These are phyloP conservation scores for Teratosphaeria gauchensis DNA, from an alignment of 2,329 filamentous ascomycete species.

Conservation along the genomic window DNA sequence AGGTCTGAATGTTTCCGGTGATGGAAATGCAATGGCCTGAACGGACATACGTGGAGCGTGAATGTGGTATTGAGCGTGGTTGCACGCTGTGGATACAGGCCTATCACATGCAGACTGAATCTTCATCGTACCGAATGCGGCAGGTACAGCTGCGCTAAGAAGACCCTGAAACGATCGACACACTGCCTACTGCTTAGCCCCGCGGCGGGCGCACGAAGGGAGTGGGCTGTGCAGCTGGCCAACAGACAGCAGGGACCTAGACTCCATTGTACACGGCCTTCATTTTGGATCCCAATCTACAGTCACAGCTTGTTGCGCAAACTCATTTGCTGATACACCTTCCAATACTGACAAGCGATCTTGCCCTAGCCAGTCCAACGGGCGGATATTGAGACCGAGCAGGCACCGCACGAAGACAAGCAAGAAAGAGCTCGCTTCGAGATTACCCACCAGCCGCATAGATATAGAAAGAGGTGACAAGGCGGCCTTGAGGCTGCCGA, in stretches of 20 bases:
- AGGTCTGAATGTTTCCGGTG: no score
- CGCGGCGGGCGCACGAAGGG: background rate
- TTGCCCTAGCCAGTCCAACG: no score
- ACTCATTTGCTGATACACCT: no score
- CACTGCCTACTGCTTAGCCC: background rate
- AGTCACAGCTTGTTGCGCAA: no score
- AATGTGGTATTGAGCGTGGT: no score
- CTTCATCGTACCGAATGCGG: background rate
- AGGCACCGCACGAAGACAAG: background rate
- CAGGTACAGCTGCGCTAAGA: background rate
- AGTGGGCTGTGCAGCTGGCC: background rate
- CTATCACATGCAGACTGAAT: background rate
- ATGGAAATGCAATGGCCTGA: no score
- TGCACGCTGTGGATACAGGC: background rate
- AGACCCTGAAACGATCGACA: background rate
- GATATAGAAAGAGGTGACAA: background rate
- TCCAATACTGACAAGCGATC: no score
- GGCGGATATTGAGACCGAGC: no score
- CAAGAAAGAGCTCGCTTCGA: background rate
- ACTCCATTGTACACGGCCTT: no score
- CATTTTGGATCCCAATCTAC: no score
- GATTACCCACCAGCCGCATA: background rate
- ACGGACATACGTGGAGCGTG: no score
- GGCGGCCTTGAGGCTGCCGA: background rate
- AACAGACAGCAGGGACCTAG: no score